phyloP scores from a whole-genome alignment of 306 rosid genomes.

The Prosopis cineraria region DNA sequence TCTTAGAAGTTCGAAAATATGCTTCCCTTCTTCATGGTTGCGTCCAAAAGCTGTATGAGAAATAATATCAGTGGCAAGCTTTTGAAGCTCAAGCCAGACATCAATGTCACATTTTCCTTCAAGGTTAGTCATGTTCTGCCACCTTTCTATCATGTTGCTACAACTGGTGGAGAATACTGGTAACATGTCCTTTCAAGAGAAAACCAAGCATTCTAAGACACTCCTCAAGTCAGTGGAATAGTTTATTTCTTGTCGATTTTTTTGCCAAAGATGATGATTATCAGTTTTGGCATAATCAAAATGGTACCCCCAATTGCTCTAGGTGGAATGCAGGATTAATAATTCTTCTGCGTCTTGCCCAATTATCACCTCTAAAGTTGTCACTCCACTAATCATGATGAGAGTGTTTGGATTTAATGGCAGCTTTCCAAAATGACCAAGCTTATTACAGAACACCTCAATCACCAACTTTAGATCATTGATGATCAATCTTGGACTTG shows the following conservation, averaged over 20 bases:
- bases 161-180: slow-evolving; percentile 46
- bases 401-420: slow-evolving; percentile 43
- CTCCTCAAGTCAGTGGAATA: not conserved
- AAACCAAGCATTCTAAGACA: not conserved
- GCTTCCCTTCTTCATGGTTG: slow-evolving; percentile 51
- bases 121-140: slow-evolving; percentile 36
- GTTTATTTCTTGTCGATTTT: not conserved
- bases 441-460: slow-evolving; percentile 49
- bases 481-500: slow-evolving; percentile 54
- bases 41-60: slow-evolving; percentile 55
- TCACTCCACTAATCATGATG: slow-evolving; percentile 41
- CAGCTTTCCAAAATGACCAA: slow-evolving; percentile 52
- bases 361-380: slow-evolving; percentile 53
- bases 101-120: slow-evolving; percentile 46
- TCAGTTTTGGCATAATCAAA: not conserved
- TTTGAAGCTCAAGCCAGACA: slow-evolving; percentile 52
- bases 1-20: slow-evolving; percentile 50
- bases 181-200: slow-evolving; percentile 34
- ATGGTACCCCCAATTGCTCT: slow-evolving; percentile 51
- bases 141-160: slow-evolving; percentile 43
- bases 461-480: slow-evolving; percentile 46
- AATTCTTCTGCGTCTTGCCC: slow-evolving; percentile 49
- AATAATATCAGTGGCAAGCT: slow-evolving; percentile 46
- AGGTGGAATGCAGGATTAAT: slow-evolving; percentile 60
- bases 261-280: not conserved